Evolutionary conservation across 2,329 filamentous ascomycete species (phyloP), one percentile per base, ranked within the genome.

Genomic region (Epicoccum nigrum): DNA sequence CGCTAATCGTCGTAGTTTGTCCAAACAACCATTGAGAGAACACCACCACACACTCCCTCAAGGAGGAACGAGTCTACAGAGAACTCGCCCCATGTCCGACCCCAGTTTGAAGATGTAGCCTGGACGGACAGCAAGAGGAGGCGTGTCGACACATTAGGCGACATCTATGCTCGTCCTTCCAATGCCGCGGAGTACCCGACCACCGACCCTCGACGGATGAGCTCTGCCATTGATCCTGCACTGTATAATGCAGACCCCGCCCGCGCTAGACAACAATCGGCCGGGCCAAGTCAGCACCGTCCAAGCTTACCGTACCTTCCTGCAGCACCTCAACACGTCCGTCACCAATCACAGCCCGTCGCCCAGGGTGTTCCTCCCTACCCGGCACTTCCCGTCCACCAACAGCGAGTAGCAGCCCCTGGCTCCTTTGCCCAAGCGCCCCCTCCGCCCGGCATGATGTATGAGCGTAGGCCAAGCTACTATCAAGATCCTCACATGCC

Each of bases 41-140:
- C 69, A 21, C 69, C 69, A 13, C 69, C 69, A 16, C 59, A 58
- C n/a, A 72, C 69, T 32, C 69, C 69, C 8, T 62, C 64, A 13
- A 62, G 64, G 27, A 62, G 58, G 16, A 58, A 66, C 40, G 60
- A 46, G 9, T 69, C 66, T 13, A 55, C 54, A 13, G 62, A 64
- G n/a, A 64, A 58, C 46, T 72, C 69, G 13, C 69, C 68, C 1
- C 55, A 56, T 28, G 51, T 52, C n/a, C 39, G 53, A 15, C 61
- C 64, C 11, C 61, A 63, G 2, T 72, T 70, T 42, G 68, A 69
- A 7, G 67, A 71, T 5, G 54, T 68, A 17, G 38, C 62, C 6
- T 71, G 68, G 67, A 37, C 37, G 30, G 56, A 62, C 15, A 58
- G 52, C 33, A 68, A 65, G 55, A 64, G 65, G 31, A 61, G 65